phyloP scores from a whole-genome alignment of 306 rosid genomes.

The Ceratonia siliqua region DNA sequence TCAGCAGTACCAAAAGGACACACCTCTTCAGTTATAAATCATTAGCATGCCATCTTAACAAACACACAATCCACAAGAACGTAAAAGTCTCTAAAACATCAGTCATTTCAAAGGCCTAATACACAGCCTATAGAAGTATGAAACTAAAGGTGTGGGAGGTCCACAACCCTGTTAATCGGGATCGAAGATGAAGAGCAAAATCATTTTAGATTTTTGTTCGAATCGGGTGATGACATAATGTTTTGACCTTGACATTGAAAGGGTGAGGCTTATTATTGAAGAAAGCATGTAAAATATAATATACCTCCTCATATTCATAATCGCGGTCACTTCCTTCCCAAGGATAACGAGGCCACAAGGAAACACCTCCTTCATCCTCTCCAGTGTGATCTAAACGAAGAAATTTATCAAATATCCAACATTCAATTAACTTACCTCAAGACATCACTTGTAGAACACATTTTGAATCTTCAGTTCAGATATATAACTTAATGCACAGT shows the following conservation, averaged over 20 bases:
- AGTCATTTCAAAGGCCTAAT: constrained; percentile 1
- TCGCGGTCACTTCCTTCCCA: constrained; percentile 96
- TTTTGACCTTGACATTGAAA: background rate
- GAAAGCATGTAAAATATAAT: background rate
- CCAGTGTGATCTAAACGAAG: constrained; percentile 52
- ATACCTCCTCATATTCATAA: constrained; percentile 89
- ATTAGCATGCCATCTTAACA: background rate
- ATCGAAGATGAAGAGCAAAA: background rate
- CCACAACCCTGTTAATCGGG: background rate
- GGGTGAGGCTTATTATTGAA: background rate
- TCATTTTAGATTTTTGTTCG: background rate
- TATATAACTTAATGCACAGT: background rate
- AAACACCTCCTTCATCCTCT: constrained; percentile 58
- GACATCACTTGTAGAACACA: background rate
- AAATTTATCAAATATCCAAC: constrained; percentile 14
- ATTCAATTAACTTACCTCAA: background rate
- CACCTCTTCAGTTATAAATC: background rate
- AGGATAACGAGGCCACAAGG: constrained; percentile 58
- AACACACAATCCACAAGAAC: background rate
- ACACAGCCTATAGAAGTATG: background rate
- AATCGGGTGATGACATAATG: background rate
- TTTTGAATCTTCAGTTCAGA: constrained; percentile 9
- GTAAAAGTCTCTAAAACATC: background rate
- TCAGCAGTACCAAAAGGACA: background rate
- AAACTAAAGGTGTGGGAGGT: background rate